Evolutionary conservation across 1,139 yeast species (phyloP).

Genomic region (Yamadazyma buinensis): DNA sequence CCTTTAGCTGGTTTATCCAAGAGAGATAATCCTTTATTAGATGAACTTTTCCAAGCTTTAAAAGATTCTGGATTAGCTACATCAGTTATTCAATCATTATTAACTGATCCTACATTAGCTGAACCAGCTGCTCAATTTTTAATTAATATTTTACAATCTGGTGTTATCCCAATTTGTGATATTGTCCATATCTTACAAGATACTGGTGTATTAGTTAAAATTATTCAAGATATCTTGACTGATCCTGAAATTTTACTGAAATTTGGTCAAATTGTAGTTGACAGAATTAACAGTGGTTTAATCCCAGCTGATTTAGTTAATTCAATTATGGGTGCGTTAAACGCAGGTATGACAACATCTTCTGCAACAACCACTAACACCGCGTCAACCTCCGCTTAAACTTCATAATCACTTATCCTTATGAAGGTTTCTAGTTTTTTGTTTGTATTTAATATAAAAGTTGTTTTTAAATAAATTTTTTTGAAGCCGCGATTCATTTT

Average conservation of each 20-base stretch:
- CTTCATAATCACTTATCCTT: too few relatives aligned
- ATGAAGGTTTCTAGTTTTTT: too few relatives aligned
- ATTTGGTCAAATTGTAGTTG: conserved; percentile 18
- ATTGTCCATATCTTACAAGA: conserved; percentile 21
- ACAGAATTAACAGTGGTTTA: conserved; percentile 19
- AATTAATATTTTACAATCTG: conserved; percentile 20
- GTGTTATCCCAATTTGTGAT: conserved; percentile 21
- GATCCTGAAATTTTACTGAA: conserved; percentile 18
- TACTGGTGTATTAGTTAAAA: conserved; percentile 18
- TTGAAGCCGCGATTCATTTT: neutral
- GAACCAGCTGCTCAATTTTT: conserved; percentile 26
- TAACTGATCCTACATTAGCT: conserved; percentile 26
- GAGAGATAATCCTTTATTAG: conserved; percentile 20
- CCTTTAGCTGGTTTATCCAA: conserved; percentile 8
- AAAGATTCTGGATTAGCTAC: conserved; percentile 26
- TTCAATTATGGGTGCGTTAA: too few relatives aligned
- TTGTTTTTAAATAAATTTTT: too few relatives aligned
- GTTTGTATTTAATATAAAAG: too few relatives aligned
- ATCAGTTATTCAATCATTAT: conserved; percentile 21
- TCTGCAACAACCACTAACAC: neutral
- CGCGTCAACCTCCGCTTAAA: too few relatives aligned
- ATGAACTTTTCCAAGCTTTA: conserved; percentile 20
- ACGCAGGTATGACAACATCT: too few relatives aligned
- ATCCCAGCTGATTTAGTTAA: conserved; percentile 11
- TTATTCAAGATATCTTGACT: conserved; percentile 18